phyloP scores from a whole-genome alignment of 371 early-diverging fungal species.

The Choanephora cucurbitarum region DNA sequence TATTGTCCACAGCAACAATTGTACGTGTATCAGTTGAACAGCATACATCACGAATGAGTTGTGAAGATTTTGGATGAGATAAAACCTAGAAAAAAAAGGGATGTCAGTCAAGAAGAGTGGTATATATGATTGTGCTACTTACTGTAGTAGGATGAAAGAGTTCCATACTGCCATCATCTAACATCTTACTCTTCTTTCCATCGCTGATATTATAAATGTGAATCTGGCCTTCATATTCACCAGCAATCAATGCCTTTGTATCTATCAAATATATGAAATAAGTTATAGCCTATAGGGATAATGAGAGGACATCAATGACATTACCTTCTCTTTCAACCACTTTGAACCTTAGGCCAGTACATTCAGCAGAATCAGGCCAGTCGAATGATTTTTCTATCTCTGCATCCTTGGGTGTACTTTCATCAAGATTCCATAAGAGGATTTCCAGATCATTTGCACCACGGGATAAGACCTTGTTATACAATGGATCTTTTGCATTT shows the following conservation, averaged over 20 bases:
- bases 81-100: slow-evolving; percentile 27
- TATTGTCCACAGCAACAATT: slow-evolving; percentile 41
- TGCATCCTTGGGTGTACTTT: slow-evolving; percentile 39
- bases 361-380: slow-evolving; percentile 42
- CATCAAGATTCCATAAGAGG: slow-evolving; percentile 39
- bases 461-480: slow-evolving; percentile 39
- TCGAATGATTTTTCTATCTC: slow-evolving; percentile 36
- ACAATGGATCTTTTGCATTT: slow-evolving; percentile 6
- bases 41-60: slow-evolving; percentile 41
- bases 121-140: too few species aligned
- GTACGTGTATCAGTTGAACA: slow-evolving; percentile 33
- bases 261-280: slow-evolving; percentile 11
- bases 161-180: slow-evolving; percentile 39
- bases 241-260: slow-evolving; percentile 38
- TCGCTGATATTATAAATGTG: slow-evolving; percentile 42
- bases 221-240: slow-evolving; percentile 48
- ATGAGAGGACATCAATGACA: too few species aligned
- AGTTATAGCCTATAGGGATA: too few species aligned
- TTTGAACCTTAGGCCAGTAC: slow-evolving; percentile 36
- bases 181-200: slow-evolving; percentile 28
- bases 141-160: slow-evolving; percentile 31
- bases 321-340: slow-evolving; percentile 36
- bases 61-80: slow-evolving; percentile 32
- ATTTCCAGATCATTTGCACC: slow-evolving; percentile 44
- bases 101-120: not conserved